Conservation (phyloP, 805 yeast species). For the Monosporozyma aerobia region DNA sequence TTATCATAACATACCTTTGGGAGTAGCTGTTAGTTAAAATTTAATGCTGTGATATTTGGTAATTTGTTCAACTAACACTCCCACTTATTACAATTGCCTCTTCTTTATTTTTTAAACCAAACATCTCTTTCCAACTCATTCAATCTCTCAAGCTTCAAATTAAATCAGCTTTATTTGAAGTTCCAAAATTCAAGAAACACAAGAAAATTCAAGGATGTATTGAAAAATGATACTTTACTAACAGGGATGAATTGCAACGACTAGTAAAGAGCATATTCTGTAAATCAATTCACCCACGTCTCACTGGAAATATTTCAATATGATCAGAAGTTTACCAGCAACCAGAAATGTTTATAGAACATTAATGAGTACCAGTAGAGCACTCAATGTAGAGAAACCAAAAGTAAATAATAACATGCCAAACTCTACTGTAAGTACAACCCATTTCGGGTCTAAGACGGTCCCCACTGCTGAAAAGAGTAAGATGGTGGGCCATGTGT, state of each 20-base stretch:
- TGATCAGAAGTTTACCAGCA: not conserved
- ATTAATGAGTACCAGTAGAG: not conserved
- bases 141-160: not conserved
- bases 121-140: not conserved
- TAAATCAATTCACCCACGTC: not conserved
- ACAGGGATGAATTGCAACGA: not conserved
- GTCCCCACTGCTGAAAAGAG: slow-evolving; percentile 77
- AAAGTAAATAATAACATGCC: not conserved
- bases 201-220: not conserved
- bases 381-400: not conserved
- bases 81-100: not conserved
- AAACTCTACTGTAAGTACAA: slow-evolving; percentile 20
- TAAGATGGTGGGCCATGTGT: slow-evolving; percentile 73
- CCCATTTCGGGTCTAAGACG: slow-evolving; percentile 88
- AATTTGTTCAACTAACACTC: too few relatives aligned
- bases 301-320: not conserved
- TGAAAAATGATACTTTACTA: not conserved
- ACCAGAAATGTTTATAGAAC: not conserved
- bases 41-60: too few relatives aligned
- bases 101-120: not conserved
- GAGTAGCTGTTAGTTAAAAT: too few relatives aligned
- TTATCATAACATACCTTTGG: too few relatives aligned
- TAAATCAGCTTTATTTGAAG: not conserved
- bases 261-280: not conserved
- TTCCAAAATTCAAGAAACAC: not conserved